Percentiles rank a stretch among this genome's conserved stretches.
phyloP scores from a whole-genome alignment of 768 basidiomycete genomes.

The Gymnopilus dilepis region DNA sequence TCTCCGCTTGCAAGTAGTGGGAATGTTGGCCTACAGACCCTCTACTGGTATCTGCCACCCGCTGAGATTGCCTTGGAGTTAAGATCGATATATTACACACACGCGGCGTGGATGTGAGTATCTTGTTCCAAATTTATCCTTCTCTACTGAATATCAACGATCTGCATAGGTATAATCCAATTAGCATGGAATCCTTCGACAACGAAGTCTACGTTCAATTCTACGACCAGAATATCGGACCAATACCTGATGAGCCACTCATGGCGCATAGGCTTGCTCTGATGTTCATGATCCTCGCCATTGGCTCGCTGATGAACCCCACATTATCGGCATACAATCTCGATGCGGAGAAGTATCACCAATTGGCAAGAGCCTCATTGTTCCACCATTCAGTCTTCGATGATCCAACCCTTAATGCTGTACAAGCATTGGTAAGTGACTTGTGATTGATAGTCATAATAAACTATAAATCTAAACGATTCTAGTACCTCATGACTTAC shows the following conservation, averaged over 20 bases:
- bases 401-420: slow-evolving; percentile 68
- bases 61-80: slow-evolving; percentile 64
- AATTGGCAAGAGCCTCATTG: slow-evolving; percentile 66
- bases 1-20: slow-evolving; percentile 45
- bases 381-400: slow-evolving; percentile 71
- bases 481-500: slow-evolving; percentile 70
- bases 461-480: background rate
- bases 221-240: slow-evolving; percentile 50
- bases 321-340: slow-evolving; percentile 60
- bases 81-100: slow-evolving; percentile 62
- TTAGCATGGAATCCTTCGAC: slow-evolving; percentile 63
- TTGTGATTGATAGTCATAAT: background rate
- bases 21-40: slow-evolving; percentile 54
- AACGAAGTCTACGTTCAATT: slow-evolving; percentile 63
- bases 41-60: slow-evolving; percentile 75
- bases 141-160: slow-evolving; percentile 15
- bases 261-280: slow-evolving; percentile 66
- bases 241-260: slow-evolving; percentile 55
- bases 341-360: slow-evolving; percentile 75
- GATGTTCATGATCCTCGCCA: slow-evolving; percentile 69
- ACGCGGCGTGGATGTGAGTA: slow-evolving; percentile 75
- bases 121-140: slow-evolving; percentile 7
- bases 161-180: slow-evolving; percentile 65
- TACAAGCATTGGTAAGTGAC: slow-evolving; percentile 64
- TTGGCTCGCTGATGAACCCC: slow-evolving; percentile 67